Percentiles rank a stretch among this genome's conserved stretches.
These are phyloP conservation scores for Phytopythium kandeliae DNA, from an alignment of 352 stramenopile species.

Conservation along the genomic window DNA sequence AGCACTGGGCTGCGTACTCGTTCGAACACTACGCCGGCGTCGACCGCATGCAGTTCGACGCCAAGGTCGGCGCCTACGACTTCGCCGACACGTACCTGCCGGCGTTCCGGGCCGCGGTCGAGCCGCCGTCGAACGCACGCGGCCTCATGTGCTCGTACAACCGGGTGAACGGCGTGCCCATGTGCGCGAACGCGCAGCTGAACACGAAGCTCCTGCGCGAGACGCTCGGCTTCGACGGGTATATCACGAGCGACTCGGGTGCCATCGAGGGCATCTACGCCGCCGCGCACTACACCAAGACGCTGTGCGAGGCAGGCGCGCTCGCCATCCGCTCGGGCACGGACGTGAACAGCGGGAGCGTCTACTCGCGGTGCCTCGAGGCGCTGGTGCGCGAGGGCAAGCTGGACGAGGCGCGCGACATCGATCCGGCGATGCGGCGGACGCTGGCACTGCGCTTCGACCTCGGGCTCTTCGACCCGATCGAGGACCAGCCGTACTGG, in stretches of 20 bases:
- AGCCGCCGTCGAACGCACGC: conserved; percentile 59
- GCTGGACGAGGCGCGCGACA: conserved; percentile 31
- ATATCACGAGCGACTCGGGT: conserved; percentile 94
- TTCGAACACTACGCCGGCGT: conserved; percentile 70
- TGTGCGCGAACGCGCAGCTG: conserved; percentile 87
- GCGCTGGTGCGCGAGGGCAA: conserved; percentile 43
- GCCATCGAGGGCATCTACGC: conserved; percentile 83
- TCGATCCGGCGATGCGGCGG: conserved; percentile 52
- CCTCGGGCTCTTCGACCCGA: conserved; percentile 89
- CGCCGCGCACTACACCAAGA: conserved; percentile 75
- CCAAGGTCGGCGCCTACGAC: conserved; percentile 86
- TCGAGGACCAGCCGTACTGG: conserved; percentile 80
- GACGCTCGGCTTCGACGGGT: conserved; percentile 88
- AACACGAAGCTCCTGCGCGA: conserved; percentile 64
- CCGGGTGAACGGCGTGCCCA: conserved; percentile 90
- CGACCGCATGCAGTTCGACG: conserved; percentile 86
- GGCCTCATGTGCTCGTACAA: conserved; percentile 98
- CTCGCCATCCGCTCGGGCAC: conserved; percentile 69
- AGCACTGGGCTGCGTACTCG: conserved; percentile 94
- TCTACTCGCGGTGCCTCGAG: conserved; percentile 74
- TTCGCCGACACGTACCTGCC: conserved; percentile 92
- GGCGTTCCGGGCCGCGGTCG: conserved; percentile 79
- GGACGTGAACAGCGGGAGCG: conserved; percentile 86
- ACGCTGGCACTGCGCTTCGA: conserved; percentile 88
- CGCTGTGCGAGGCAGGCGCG: conserved; percentile 50